These are phyloP conservation scores for Cucumis sativus DNA, from an alignment of 306 rosid genomes.

Conservation along the genomic window DNA sequence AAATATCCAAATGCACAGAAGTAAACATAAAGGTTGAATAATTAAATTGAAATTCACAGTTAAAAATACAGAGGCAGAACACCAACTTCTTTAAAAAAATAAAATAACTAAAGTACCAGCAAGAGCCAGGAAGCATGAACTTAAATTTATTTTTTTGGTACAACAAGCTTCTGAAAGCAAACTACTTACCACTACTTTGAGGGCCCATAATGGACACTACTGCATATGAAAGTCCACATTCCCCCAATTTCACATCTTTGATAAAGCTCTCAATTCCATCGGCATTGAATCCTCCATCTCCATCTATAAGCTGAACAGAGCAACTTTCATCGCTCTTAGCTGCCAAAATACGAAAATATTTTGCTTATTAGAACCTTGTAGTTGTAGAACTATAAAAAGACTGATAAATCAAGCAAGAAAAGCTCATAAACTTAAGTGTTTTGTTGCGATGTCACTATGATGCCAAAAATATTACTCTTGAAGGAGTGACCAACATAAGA, in stretches of 20 bases:
- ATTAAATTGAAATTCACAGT: not conserved
- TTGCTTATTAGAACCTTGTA: not conserved
- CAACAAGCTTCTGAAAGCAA: slow-evolving; percentile 8
- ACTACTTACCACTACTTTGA: slow-evolving; percentile 87
- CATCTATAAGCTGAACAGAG: slow-evolving; percentile 91
- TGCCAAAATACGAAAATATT: slow-evolving; percentile 1
- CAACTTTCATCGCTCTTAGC: slow-evolving; percentile 33
- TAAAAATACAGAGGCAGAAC: not conserved
- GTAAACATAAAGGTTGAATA: not conserved
- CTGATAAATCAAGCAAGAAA: not conserved
- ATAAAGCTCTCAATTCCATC: slow-evolving; percentile 57
- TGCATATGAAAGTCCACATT: slow-evolving; percentile 95
- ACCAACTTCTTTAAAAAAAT: not conserved
- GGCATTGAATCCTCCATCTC: slow-evolving; percentile 73
- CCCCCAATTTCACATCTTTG: slow-evolving; percentile 70
- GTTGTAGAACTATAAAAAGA: not conserved
- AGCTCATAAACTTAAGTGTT: not conserved
- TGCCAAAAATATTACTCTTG: not conserved
- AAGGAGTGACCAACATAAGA: not conserved
- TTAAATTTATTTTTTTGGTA: not conserved
- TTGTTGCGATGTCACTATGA: not conserved
- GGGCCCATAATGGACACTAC: slow-evolving; percentile 98
- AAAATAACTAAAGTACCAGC: not conserved
- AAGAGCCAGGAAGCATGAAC: not conserved
- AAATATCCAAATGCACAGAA: not conserved